phyloP scores from a whole-genome alignment of 768 basidiomycete species.

The Phylloporus scabripes region DNA sequence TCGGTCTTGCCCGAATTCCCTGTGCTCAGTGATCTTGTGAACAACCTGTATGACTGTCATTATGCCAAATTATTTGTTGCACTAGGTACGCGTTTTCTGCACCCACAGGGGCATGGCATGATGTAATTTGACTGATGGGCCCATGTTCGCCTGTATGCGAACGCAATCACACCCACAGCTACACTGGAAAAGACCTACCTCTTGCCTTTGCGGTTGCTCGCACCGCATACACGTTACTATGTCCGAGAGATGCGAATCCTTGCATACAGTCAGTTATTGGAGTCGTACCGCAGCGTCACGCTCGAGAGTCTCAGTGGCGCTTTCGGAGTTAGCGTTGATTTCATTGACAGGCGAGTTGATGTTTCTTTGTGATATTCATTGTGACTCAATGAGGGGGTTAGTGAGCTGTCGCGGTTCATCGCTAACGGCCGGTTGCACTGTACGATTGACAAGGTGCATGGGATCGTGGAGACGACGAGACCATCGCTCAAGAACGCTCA shows the following conservation, averaged over 20 bases:
- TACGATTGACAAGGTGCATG: constrained; percentile 92
- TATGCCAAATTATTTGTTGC: constrained; percentile 93
- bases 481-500: constrained; percentile 73
- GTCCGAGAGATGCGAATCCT: constrained; percentile 94
- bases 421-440: constrained; percentile 79
- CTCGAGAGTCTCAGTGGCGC: constrained; percentile 78
- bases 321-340: constrained; percentile 85
- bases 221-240: constrained; percentile 84
- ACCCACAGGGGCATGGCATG: not conserved
- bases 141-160: not conserved
- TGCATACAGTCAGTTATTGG: constrained; percentile 88
- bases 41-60: constrained; percentile 87
- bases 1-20: constrained; percentile 81
- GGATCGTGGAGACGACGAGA: constrained; percentile 88
- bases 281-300: constrained; percentile 85
- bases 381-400: constrained; percentile 27
- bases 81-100: constrained; percentile 49
- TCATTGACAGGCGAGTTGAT: constrained; percentile 71
- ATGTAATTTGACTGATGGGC: constrained; percentile 7
- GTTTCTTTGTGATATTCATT: not conserved
- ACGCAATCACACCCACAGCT: constrained; percentile 39
- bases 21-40: constrained; percentile 73
- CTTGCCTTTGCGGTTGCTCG: constrained; percentile 79
- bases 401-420: constrained; percentile 91
- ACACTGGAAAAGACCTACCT: constrained; percentile 85